These are phyloP conservation scores for Ustilago hordei DNA, from an alignment of 1,284 basidiomycete genomes.

Conservation along the genomic window DNA sequence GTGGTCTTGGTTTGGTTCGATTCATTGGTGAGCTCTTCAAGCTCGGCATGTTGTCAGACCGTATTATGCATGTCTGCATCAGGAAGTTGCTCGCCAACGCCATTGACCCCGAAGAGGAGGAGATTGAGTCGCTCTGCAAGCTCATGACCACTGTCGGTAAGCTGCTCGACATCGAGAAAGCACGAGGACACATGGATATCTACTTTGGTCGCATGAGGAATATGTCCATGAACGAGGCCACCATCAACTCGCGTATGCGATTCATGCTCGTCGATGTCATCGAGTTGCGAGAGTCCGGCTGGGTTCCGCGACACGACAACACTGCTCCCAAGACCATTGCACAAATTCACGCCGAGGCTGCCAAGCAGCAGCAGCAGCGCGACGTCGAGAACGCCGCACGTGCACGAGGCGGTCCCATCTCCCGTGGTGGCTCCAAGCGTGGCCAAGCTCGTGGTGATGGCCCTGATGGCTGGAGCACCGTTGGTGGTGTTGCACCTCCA, in stretches of 20 bases:
- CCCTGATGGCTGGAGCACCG: constrained; percentile 85
- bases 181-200: constrained; percentile 85
- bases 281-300: constrained; percentile 85
- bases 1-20: constrained; percentile 93
- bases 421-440: constrained; percentile 84
- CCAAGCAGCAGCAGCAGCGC: constrained; percentile 70
- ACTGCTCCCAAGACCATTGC: constrained; percentile 89
- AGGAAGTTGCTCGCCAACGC: constrained; percentile 93
- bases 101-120: constrained; percentile 94
- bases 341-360: constrained; percentile 83
- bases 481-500: constrained; percentile 74
- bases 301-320: constrained; percentile 80
- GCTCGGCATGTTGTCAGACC: constrained; percentile 90
- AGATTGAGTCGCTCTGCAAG: constrained; percentile 95
- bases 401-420: constrained; percentile 79
- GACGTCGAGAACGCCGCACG: constrained; percentile 50
- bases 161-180: constrained; percentile 80
- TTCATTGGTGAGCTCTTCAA: constrained; percentile 99
- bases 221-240: constrained; percentile 77
- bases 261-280: constrained; percentile 96
- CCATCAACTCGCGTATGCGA: constrained; percentile 86
- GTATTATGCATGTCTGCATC: constrained; percentile 96
- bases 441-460: constrained; percentile 73
- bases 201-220: constrained; percentile 92
- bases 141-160: constrained; percentile 88